phyloP scores from a whole-genome alignment of 192 early-diverging fungal species.

The Kappamyces sp. region DNA sequence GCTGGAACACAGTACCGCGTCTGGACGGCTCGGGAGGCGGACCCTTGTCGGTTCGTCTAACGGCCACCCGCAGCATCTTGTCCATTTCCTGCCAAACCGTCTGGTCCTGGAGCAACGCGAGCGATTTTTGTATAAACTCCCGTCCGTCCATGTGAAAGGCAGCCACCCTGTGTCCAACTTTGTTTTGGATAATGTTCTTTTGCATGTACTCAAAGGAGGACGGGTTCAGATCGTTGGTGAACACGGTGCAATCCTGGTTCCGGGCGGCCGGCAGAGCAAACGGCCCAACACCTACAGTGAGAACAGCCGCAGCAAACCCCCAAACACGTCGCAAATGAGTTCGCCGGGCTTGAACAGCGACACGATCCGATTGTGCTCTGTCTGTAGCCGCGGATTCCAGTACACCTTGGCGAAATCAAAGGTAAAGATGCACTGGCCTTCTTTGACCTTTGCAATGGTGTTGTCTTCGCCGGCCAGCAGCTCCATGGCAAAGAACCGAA shows the following conservation, averaged over 20 bases:
- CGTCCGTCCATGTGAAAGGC: slow-evolving; percentile 89
- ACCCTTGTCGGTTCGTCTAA: slow-evolving; percentile 1
- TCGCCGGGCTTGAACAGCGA: slow-evolving; percentile 61
- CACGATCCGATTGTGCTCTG: slow-evolving; percentile 91
- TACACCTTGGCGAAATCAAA: slow-evolving; percentile 98
- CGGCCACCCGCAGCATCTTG: slow-evolving; percentile 13
- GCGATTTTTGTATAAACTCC: slow-evolving; percentile 76
- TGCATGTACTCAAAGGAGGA: slow-evolving; percentile 70
- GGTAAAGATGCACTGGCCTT: slow-evolving; percentile 82
- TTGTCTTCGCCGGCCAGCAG: slow-evolving; percentile 83
- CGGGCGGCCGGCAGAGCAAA: slow-evolving; percentile 92
- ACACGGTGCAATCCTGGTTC: slow-evolving; percentile 69
- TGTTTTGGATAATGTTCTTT: slow-evolving; percentile 81
- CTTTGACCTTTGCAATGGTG: slow-evolving; percentile 82
- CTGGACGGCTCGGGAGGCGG: slow-evolving; percentile 6
- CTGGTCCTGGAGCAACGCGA: slow-evolving; percentile 21
- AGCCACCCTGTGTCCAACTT: slow-evolving; percentile 59
- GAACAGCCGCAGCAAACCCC: slow-evolving; percentile 40
- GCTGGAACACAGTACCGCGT: slow-evolving; percentile 64
- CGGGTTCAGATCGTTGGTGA: slow-evolving; percentile 98
- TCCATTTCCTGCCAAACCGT: not conserved
- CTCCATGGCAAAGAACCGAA: slow-evolving; percentile 96
- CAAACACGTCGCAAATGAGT: slow-evolving; percentile 90
- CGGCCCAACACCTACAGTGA: slow-evolving; percentile 63
- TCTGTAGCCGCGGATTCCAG: slow-evolving; percentile 97